Conservation (phyloP, 148 eudicot species). For the Camellia granthamiana region DNA sequence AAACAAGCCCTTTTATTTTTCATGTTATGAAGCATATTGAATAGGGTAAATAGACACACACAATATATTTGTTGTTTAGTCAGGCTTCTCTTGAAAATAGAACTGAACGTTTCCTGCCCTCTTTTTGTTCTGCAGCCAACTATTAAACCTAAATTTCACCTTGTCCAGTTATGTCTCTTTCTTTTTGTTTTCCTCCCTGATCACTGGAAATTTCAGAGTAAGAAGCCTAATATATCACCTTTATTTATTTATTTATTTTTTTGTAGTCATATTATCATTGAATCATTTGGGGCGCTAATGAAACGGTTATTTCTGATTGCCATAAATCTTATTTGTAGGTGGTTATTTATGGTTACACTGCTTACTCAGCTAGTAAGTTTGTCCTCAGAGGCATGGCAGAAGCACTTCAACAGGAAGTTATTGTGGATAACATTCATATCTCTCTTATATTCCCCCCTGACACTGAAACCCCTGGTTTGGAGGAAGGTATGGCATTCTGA, state of each 20-base stretch:
- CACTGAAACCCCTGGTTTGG: constrained; percentile 88
- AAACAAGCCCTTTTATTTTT: too few relatives aligned
- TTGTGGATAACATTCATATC: constrained; percentile 72
- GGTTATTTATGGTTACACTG: constrained; percentile 90
- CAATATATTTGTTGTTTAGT: too few relatives aligned
- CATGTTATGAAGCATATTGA: too few relatives aligned
- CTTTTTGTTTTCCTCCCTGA: too few relatives aligned
- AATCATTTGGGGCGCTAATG: neutral
- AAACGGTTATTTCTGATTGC: neutral
- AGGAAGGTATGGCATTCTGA: constrained; percentile 47
- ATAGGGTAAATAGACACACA: too few relatives aligned
- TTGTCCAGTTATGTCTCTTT: too few relatives aligned
- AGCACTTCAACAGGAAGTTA: constrained; percentile 89
- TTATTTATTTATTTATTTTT: neutral
- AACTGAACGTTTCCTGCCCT: too few relatives aligned
- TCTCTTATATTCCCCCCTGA: constrained; percentile 95
- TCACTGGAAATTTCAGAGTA: too few relatives aligned
- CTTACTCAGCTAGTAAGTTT: constrained; percentile 96
- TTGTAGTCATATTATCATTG: neutral
- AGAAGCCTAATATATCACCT: too few relatives aligned
- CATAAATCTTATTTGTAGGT: constrained; percentile 40
- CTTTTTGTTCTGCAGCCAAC: too few relatives aligned
- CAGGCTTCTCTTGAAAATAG: too few relatives aligned
- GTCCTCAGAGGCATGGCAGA: constrained; percentile 95
- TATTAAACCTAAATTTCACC: too few relatives aligned